Conservation (phyloP, 2,329 filamentous ascomycete species). For the Penicillium verrucosum region DNA sequence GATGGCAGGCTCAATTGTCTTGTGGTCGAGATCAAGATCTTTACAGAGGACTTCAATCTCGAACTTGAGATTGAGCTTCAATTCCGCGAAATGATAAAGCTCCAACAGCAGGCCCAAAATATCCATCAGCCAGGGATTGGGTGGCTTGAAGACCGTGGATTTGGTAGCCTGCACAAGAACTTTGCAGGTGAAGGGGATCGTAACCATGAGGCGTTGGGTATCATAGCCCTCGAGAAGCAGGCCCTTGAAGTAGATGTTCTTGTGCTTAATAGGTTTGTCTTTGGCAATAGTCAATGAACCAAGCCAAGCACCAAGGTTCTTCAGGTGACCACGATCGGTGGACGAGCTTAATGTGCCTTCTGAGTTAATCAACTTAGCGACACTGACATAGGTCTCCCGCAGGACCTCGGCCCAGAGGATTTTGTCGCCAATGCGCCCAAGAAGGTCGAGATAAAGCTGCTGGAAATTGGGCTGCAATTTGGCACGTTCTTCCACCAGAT, state of each 20-base stretch:
- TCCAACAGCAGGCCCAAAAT: conserved; percentile 89
- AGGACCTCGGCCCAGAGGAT: conserved; percentile 83
- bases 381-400: conserved; percentile 84
- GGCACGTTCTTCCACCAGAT: conserved; percentile 91
- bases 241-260: conserved; percentile 96
- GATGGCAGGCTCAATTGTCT: conserved; percentile 80
- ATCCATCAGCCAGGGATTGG: conserved; percentile 98
- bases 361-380: conserved; percentile 82
- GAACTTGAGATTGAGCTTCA: conserved; percentile 96
- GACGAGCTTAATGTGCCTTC: conserved; percentile 81
- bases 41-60: conserved; percentile 98
- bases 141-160: conserved; percentile 86
- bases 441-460: conserved; percentile 82
- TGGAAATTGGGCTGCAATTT: conserved; percentile 98
- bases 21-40: conserved; percentile 86
- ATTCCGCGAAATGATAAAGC: conserved; percentile 84
- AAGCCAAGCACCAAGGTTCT: conserved; percentile 91
- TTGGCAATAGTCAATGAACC: conserved; percentile 88
- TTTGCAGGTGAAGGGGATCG: conserved; percentile 97
- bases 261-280: conserved; percentile 92
- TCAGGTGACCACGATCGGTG: conserved; percentile 81
- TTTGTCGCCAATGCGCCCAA: conserved; percentile 77
- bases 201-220: conserved; percentile 83
- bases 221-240: conserved; percentile 90
- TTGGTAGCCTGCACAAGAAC: conserved; percentile 79